Evolutionary conservation across 352 stramenopile species (phyloP).

Genomic region (Phytophthora idaei): DNA sequence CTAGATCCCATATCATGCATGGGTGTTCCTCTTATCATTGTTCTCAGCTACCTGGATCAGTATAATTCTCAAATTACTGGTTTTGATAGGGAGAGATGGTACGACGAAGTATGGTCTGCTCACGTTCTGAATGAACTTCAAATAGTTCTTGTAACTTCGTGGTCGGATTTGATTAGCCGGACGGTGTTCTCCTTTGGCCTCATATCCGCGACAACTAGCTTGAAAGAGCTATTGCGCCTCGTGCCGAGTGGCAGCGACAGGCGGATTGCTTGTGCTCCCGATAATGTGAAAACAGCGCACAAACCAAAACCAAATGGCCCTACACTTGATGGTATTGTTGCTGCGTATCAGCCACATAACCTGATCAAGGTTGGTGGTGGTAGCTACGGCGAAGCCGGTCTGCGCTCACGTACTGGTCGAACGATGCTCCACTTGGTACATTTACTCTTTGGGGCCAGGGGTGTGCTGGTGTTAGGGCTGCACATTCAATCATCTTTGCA

Average conservation of each 20-base stretch:
- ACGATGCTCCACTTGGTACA: conserved; percentile 2
- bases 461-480: conserved; percentile 20
- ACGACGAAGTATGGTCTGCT: conserved; percentile 34
- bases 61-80: conserved; percentile 21
- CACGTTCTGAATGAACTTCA: conserved; percentile 34
- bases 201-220: conserved; percentile 9
- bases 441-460: conserved; percentile 19
- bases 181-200: conserved; percentile 27
- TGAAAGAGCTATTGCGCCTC: conserved; percentile 20
- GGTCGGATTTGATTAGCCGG: conserved; percentile 30
- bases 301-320: not conserved
- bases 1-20: conserved; percentile 41
- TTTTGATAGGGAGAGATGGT: conserved; percentile 36
- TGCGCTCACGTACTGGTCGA: not conserved
- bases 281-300: not conserved
- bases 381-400: not conserved
- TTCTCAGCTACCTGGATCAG: conserved; percentile 21
- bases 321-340: not conserved
- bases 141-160: conserved; percentile 37
- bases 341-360: not conserved
- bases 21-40: conserved; percentile 28
- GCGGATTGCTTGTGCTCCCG: not conserved
- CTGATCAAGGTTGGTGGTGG: not conserved
- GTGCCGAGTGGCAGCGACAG: not conserved
- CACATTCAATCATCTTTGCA: conserved; percentile 31